Conservation (phyloP, 805 yeast genomes). For the Yarrowia sp. region DNA sequence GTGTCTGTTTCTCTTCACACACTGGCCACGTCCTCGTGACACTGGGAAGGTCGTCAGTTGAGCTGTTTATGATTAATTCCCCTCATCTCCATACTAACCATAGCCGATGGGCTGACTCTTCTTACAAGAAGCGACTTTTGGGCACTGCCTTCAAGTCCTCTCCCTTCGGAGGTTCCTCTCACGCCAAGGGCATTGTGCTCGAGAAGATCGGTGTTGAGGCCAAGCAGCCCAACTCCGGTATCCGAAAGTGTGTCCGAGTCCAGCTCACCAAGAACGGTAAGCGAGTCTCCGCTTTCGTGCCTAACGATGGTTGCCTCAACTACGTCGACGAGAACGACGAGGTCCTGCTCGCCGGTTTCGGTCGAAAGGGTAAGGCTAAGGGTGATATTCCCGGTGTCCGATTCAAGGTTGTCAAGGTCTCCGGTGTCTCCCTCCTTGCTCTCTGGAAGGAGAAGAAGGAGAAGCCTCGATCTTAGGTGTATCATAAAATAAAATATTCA, state of each 20-base stretch:
- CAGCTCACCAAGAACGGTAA: slow-evolving; percentile 99
- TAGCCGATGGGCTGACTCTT: slow-evolving; percentile 98
- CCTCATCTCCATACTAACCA: slow-evolving; percentile 42
- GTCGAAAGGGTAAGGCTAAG: slow-evolving; percentile 99
- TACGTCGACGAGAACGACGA: slow-evolving; percentile 99
- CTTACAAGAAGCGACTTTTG: slow-evolving; percentile 97
- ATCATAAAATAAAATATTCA: slow-evolving; percentile 38
- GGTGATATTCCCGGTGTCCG: slow-evolving; percentile 99
- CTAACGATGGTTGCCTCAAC: slow-evolving; percentile 99
- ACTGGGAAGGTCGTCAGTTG: too few relatives aligned
- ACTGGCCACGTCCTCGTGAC: too few relatives aligned
- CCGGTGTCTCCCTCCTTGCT: slow-evolving; percentile 99
- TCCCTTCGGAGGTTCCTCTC: slow-evolving; percentile 99
- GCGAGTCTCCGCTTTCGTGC: slow-evolving; percentile 99
- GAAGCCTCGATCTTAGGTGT: slow-evolving; percentile 96
- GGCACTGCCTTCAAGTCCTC: slow-evolving; percentile 99
- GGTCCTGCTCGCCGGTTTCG: slow-evolving; percentile 99
- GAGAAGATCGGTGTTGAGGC: slow-evolving; percentile 99
- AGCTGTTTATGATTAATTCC: too few relatives aligned
- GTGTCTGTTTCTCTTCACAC: too few relatives aligned
- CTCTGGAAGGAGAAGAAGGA: slow-evolving; percentile 99
- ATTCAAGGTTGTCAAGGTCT: slow-evolving; percentile 99
- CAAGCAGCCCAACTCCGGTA: slow-evolving; percentile 99
- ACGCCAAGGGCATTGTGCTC: slow-evolving; percentile 99
- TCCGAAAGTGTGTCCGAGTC: slow-evolving; percentile 99